A percentile compares a stretch with the other conserved stretches of the same genome.
Conservation (phyloP, 192 early-diverging fungal genomes). For the Entomortierella chlamydospora region DNA sequence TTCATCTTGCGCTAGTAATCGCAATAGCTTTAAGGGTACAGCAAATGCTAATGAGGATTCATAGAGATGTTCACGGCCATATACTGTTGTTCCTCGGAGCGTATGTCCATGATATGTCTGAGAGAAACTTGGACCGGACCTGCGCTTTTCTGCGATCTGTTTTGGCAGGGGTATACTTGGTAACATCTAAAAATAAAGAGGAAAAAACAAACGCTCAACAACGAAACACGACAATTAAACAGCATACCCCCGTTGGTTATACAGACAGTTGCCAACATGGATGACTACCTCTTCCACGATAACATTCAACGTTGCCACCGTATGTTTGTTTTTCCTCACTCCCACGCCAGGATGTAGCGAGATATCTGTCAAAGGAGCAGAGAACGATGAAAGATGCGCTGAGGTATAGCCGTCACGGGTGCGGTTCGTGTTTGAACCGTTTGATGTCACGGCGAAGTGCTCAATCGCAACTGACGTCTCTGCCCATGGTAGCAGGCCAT, state of each 20-base stretch:
- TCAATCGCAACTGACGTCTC: conserved; percentile 43
- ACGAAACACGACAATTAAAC: too few species aligned
- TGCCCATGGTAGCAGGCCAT: conserved; percentile 45
- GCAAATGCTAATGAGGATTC: conserved; percentile 44
- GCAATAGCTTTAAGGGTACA: conserved; percentile 34
- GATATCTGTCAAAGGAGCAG: conserved; percentile 24
- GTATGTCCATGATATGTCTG: conserved; percentile 39
- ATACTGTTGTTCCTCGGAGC: conserved; percentile 27
- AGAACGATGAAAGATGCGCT: background rate
- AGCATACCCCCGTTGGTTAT: too few species aligned
- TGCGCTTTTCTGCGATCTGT: conserved; percentile 2
- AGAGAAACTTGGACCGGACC: conserved; percentile 36
- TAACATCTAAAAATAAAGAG: background rate
- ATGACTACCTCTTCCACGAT: conserved; percentile 48
- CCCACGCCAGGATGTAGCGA: conserved; percentile 4
- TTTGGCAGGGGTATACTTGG: conserved; percentile 22
- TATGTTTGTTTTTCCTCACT: conserved; percentile 32
- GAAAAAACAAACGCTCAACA: background rate
- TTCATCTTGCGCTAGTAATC: conserved; percentile 38
- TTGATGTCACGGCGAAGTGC: conserved; percentile 18
- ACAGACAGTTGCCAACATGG: too few species aligned
- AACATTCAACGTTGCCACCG: conserved; percentile 21
- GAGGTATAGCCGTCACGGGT: background rate
- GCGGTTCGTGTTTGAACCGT: background rate
- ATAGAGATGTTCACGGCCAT: conserved; percentile 40